Evolutionary conservation across 768 basidiomycete genomes (phyloP).

Genomic region (Lactifluus subvellereus): DNA sequence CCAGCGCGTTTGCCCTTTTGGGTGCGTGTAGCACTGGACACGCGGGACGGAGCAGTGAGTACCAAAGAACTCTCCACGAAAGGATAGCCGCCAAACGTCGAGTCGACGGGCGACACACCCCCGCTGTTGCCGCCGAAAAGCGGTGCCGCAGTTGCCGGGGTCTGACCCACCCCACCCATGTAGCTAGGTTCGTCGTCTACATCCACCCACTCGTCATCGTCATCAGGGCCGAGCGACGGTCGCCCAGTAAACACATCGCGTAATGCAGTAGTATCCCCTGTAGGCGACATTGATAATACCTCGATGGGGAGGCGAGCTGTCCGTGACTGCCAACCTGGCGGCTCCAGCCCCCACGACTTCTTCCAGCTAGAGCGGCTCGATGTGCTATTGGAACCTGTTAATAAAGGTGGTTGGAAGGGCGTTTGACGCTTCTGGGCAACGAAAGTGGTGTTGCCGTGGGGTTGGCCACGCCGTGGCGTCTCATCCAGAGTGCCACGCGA

Average conservation of each 20-base stretch:
- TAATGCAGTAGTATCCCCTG: slow-evolving; percentile 38
- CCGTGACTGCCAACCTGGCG: slow-evolving; percentile 74
- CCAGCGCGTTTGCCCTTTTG: slow-evolving; percentile 16
- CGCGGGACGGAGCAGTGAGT: slow-evolving; percentile 32
- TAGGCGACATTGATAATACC: slow-evolving; percentile 62
- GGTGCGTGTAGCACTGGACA: slow-evolving; percentile 14
- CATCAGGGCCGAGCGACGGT: slow-evolving; percentile 52
- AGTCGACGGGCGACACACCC: slow-evolving; percentile 12
- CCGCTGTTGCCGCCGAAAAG: slow-evolving; percentile 12
- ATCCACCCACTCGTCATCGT: slow-evolving; percentile 86
- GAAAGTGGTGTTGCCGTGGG: slow-evolving; percentile 51
- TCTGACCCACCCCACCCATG: slow-evolving; percentile 74
- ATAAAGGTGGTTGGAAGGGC: slow-evolving; percentile 50
- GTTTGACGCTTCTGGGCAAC: slow-evolving; percentile 78
- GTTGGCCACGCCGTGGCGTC: slow-evolving; percentile 35
- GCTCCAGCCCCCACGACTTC: slow-evolving; percentile 83
- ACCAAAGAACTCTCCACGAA: slow-evolving; percentile 8
- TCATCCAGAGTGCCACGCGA: slow-evolving; percentile 47
- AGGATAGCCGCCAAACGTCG: slow-evolving; percentile 16
- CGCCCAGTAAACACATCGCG: slow-evolving; percentile 80
- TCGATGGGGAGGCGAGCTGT: slow-evolving; percentile 67
- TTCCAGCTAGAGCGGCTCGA: slow-evolving; percentile 77
- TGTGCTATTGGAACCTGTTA: slow-evolving; percentile 37
- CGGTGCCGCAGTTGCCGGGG: slow-evolving; percentile 14
- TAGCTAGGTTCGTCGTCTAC: slow-evolving; percentile 77